These are phyloP conservation scores for Maudiozyma turicensis DNA, from an alignment of 805 yeast species.

Conservation along the genomic window DNA sequence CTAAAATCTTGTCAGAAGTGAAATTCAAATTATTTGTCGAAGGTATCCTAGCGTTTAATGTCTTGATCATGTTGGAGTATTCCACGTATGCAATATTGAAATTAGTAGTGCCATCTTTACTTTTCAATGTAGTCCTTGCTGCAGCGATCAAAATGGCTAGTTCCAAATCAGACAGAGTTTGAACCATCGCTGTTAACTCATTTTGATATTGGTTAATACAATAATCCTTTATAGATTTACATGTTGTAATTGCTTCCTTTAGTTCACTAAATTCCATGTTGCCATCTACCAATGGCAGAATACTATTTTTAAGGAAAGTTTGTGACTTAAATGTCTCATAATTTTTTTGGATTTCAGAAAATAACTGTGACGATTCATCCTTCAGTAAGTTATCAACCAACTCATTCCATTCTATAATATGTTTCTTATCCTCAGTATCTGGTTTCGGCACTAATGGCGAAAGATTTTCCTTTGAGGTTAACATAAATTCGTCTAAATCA, in stretches of 20 bases:
- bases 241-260: slow-evolving; percentile 11
- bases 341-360: slow-evolving; percentile 34
- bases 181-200: slow-evolving; percentile 17
- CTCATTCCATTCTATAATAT: slow-evolving; percentile 35
- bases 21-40: slow-evolving; percentile 21
- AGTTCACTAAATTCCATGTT: slow-evolving; percentile 24
- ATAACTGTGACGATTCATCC: slow-evolving; percentile 27
- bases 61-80: slow-evolving; percentile 46
- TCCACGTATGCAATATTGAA: slow-evolving; percentile 73
- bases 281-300: slow-evolving; percentile 35
- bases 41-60: slow-evolving; percentile 33
- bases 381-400: slow-evolving; percentile 25
- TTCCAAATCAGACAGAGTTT: slow-evolving; percentile 60
- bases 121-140: slow-evolving; percentile 57
- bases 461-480: slow-evolving; percentile 33
- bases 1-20: slow-evolving; percentile 24
- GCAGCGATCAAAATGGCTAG: slow-evolving; percentile 61
- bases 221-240: slow-evolving; percentile 16
- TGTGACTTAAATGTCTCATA: slow-evolving; percentile 53
- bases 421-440: no score
- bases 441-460: background rate
- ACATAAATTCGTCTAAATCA: slow-evolving; percentile 41
- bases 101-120: slow-evolving; percentile 50
- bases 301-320: slow-evolving; percentile 38
- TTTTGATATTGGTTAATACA: slow-evolving; percentile 22